Evolutionary conservation across 768 basidiomycete species (phyloP).

Genomic region (Lepiota venenata): DNA sequence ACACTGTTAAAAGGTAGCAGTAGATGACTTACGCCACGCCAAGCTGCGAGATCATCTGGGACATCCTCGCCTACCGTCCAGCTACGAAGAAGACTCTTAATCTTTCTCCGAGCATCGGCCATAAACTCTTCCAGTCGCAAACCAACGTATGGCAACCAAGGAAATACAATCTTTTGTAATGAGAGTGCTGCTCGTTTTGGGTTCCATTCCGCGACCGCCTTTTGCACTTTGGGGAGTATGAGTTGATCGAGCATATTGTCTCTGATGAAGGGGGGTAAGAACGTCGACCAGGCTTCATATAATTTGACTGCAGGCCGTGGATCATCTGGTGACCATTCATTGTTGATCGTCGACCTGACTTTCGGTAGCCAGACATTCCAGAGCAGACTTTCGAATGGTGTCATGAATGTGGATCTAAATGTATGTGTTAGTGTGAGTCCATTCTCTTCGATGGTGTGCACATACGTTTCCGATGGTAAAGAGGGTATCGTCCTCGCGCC

Average conservation of each 20-base stretch:
- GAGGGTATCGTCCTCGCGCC: constrained; percentile 39
- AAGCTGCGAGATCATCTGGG: constrained; percentile 71
- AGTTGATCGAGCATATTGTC: constrained; percentile 97
- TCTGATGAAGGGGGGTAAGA: constrained; percentile 86
- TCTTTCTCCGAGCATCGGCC: constrained; percentile 81
- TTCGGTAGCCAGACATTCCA: constrained; percentile 97
- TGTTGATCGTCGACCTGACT: constrained; percentile 92
- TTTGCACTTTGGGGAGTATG: constrained; percentile 87
- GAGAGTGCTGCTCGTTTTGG: constrained; percentile 53
- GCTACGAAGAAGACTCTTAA: constrained; percentile 71
- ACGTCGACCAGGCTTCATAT: constrained; percentile 84
- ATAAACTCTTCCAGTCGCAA: constrained; percentile 80
- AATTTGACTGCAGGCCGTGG: constrained; percentile 76
- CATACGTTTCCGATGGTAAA: constrained; percentile 32
- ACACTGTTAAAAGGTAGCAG: background rate
- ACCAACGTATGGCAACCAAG: constrained; percentile 92
- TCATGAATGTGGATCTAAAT: constrained; percentile 69
- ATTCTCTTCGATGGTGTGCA: background rate
- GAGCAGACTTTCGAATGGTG: constrained; percentile 89
- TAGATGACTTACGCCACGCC: constrained; percentile 67
- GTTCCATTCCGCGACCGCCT: constrained; percentile 83
- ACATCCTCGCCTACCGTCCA: constrained; percentile 75
- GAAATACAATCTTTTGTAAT: constrained; percentile 83
- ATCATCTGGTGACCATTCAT: constrained; percentile 81
- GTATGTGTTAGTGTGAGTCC: constrained; percentile 10